Evolutionary conservation across 179 eudicot species (phyloP).

Genomic region (Beta lomatogona): DNA sequence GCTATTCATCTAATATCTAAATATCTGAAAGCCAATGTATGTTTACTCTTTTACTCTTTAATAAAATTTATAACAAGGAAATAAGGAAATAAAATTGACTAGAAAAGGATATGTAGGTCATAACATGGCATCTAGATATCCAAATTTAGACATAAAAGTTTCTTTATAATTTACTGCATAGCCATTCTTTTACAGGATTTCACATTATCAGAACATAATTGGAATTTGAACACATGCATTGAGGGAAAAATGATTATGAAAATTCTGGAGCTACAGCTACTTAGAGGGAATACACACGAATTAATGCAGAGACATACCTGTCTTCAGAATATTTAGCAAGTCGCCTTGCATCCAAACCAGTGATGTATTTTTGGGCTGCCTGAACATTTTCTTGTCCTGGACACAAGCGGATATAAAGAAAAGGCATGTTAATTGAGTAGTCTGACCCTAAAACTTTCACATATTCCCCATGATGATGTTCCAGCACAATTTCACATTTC

Average conservation of each 20-base stretch:
- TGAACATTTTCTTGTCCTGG: constrained; percentile 84
- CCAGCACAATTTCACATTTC: background rate
- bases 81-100: too few species aligned
- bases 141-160: too few species aligned
- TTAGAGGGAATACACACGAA: background rate
- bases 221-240: background rate
- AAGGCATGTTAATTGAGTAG: background rate
- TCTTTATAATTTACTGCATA: background rate
- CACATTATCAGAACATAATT: background rate
- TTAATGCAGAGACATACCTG: constrained; percentile 48
- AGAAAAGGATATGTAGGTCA: too few species aligned
- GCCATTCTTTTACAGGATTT: background rate
- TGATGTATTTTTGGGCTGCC: constrained; percentile 86
- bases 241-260: background rate
- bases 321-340: constrained; percentile 79
- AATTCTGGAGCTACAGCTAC: background rate
- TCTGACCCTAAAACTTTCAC: background rate
- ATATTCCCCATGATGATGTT: too few species aligned
- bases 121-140: too few species aligned
- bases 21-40: too few species aligned
- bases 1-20: too few species aligned
- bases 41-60: too few species aligned
- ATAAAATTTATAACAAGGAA: too few species aligned
- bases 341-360: constrained; percentile 98
- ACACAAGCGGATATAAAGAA: background rate